A percentile compares a stretch with the other conserved stretches of the same genome.
Evolutionary conservation across 2,329 filamentous ascomycete species (phyloP).

Genomic region (Diaporthe eres): DNA sequence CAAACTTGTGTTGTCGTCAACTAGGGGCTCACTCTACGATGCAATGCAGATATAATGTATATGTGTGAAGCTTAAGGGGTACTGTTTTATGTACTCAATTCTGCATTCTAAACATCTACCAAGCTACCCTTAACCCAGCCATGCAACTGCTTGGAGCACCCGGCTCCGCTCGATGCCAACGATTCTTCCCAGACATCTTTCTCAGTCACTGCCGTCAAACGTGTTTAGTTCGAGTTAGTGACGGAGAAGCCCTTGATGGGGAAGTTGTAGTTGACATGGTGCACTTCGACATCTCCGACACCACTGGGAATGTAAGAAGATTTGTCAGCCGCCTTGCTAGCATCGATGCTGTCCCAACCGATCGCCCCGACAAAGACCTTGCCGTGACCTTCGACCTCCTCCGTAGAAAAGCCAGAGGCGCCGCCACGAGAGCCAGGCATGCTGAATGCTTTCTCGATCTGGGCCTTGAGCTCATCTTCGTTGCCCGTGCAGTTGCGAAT

Average conservation of each 20-base stretch:
- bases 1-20: neutral
- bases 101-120: neutral
- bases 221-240: constrained; percentile 27
- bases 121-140: neutral
- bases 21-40: no score
- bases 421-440: constrained; percentile 47
- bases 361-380: constrained; percentile 46
- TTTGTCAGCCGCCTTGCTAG: constrained; percentile 45
- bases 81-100: neutral
- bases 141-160: neutral
- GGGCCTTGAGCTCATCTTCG: constrained; percentile 50
- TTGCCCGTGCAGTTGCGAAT: constrained; percentile 57
- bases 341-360: constrained; percentile 47
- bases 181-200: no score
- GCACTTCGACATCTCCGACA: constrained; percentile 42
- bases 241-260: constrained; percentile 48
- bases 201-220: no score
- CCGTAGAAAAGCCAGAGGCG: constrained; percentile 45
- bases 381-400: constrained; percentile 42
- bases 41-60: no score
- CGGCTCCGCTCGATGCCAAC: neutral
- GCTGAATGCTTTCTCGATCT: constrained; percentile 44
- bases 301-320: constrained; percentile 38
- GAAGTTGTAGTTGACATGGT: constrained; percentile 49
- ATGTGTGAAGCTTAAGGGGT: neutral